Base-by-base conservation (phyloP, 306 rosid genomes). In the Glycine soja region DNA sequence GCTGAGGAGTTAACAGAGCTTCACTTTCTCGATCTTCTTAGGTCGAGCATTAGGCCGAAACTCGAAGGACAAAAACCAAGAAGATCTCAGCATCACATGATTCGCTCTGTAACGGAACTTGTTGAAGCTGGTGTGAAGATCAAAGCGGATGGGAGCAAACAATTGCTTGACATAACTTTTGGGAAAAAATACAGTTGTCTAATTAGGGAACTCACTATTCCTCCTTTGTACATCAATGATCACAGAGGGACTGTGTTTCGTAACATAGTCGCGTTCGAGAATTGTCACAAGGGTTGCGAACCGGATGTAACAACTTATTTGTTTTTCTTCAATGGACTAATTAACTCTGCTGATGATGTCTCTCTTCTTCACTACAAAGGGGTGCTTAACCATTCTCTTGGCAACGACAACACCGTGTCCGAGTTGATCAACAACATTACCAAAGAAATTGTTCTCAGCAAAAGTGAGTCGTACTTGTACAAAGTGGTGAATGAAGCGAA, bases 321-420 rank as follows among this genome's bases (percentile, higher is more conserved):
- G 83, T 87, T 87, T 16, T 89, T 89, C 84, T 84, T 87, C 62
- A 88, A 89, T 6, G 50, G 90, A 13, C 88, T 89, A 16, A 58
- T 89, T 5, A 83, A 81, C 75, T 80, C 90, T 5, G 42, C 81
- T 1, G 3, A 77, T 12, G 90, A 89, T 70, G 85, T 89, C 7
- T 53, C 77, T 40, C 51, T 64, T 73, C 86, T 89, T 11, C 87
- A 84, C 63, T 77, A 84, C 18, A 67, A 89, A 12, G 87, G 74
- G 4, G 75, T 86, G 30, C 68, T 89, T 19, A 63, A 80, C 48
- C 92, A 86, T 79, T 82, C 86, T 5, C 71, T 86, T 0, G 90
- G 92, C 5, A 65, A 67, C 8, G 78, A 86, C 7, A 36, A 14
- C 14, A 14, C 42, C 7, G 90, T 86, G 19, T 81, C 90, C 0